Evolutionary conservation across 2,329 filamentous ascomycete genomes (phyloP), one percentile per base, ranked within the genome.

Genomic region (Colletotrichum melonis): DNA sequence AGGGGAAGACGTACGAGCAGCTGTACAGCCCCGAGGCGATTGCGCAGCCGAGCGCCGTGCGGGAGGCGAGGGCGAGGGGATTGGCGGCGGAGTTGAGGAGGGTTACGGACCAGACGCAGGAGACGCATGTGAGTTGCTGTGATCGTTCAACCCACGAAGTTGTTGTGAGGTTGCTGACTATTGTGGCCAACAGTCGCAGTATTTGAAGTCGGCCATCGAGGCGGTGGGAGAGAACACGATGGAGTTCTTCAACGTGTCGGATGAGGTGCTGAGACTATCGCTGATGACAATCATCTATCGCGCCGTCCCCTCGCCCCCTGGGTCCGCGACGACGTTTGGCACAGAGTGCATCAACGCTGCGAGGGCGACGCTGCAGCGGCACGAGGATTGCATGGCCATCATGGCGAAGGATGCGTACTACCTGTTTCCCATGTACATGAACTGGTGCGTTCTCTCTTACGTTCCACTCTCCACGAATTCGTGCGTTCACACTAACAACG

Each of bases 1-100:
- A 90, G 66, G 88, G 88, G 3, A 84, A 86, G 5, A 86, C 90
- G 30, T 91, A 91, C 72, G 86, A 90, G 76, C 81, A 86, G 4
- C 79, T 91, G 2, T 91, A 91, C 76, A 84, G 82, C 32, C 83
- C 83, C 1, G 83, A 82, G 5, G 82, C 84, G 0, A 79, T 85
- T 19, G 77, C 79, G 1, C 81, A 85, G 70, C 75, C 80, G 0
- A 79, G 81, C 9, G 66, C 78, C 8, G 75, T 80, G 12, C 80
- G 85, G 8, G 76, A 78, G 9, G 78, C 78, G 22, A 81, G 83
- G 66, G 84, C 80, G 22, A 77, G 73, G 56, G 74, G 73, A 35
- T 76, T 83, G 8, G 78, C 78, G 5, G 76, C 75, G 24, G 83
- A 82, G 63, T 77, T 81, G 66, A 77, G 78, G 30, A 79, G 77